Conservation (phyloP, 345 rosid genomes). For the Draba incana region DNA sequence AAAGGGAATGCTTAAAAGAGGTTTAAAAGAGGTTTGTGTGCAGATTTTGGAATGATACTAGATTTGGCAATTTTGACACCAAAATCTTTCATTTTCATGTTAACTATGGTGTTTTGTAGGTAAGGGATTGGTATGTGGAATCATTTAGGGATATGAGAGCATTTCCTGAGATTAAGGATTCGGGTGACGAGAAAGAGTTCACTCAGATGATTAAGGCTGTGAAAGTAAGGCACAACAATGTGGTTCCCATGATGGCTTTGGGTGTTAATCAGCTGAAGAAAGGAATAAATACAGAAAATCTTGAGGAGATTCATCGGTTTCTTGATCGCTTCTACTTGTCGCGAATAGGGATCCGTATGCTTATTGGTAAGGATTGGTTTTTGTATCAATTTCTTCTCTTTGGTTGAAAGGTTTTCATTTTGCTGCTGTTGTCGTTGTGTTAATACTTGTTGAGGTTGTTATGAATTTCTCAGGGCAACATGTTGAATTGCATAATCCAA, state of each 20-base stretch:
- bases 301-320: slow-evolving; percentile 89
- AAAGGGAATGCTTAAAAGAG: neutral
- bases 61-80: slow-evolving; percentile 19
- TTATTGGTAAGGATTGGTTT: slow-evolving; percentile 57
- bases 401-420: neutral
- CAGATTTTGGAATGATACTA: slow-evolving; percentile 6
- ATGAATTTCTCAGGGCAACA: slow-evolving; percentile 83
- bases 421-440: neutral
- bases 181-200: slow-evolving; percentile 70
- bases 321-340: slow-evolving; percentile 96
- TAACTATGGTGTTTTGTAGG: slow-evolving; percentile 50
- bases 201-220: slow-evolving; percentile 95
- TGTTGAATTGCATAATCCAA: slow-evolving; percentile 95
- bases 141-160: slow-evolving; percentile 90
- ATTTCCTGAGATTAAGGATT: slow-evolving; percentile 81
- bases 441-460: neutral
- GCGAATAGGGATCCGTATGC: slow-evolving; percentile 92
- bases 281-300: slow-evolving; percentile 59
- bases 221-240: slow-evolving; percentile 97
- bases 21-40: neutral
- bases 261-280: slow-evolving; percentile 96
- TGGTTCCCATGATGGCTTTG: slow-evolving; percentile 94
- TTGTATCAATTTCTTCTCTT: neutral
- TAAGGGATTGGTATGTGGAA: slow-evolving; percentile 98
- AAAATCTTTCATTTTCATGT: neutral